Evolutionary conservation across 768 basidiomycete genomes (phyloP), one percentile per base, ranked within the genome.

Genomic region (Cyathus striatus): DNA sequence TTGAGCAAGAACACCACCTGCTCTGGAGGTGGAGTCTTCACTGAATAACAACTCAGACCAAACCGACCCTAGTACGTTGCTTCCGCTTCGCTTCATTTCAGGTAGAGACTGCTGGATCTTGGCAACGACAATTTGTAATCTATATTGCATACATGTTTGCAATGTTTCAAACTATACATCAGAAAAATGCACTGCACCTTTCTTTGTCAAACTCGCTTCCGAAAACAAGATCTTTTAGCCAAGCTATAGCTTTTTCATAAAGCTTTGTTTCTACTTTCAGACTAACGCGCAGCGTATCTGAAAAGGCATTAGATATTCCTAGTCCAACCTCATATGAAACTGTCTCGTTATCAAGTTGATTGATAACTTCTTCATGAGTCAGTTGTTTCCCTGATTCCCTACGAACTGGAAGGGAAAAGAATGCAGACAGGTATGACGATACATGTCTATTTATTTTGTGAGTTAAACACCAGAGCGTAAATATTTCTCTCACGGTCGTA

Each of bases 61-160:
- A 23, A 91, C 65, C 6, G 91, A 85, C 7, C 73, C 72, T 36
- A 92, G 69, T 9, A 98, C 87, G 22, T 78, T 84, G 55, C 68
- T 79, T 10, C 93, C 95, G 56, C 90, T 86, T 27, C 96, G 79
- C 70, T 97, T 98, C 53, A 89, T 68, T 57, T 92, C 86, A 2
- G 96, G 95, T 23, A 99, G 71, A 16, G 82, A 83, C 59, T 97
- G 95, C 34, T 87, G 81, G 18, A 90, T 78, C 63, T 96, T 97
- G 13, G 92, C 90, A 36, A 89, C 71, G 21, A 80, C 81, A 39
- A 98, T 81, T 53, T 84, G 81, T 24, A 99, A 66, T 39, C 94
- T 95, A 50, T 12, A 34, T 40, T 23, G n/a, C 44, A 45, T 21
- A 33, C 24, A 24, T 51, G 38, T n/a, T n/a, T n/a, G n/a, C n/a